These are phyloP conservation scores for Grosmannia clavigera DNA, from an alignment of 2,329 filamentous ascomycete species.

Conservation along the genomic window DNA sequence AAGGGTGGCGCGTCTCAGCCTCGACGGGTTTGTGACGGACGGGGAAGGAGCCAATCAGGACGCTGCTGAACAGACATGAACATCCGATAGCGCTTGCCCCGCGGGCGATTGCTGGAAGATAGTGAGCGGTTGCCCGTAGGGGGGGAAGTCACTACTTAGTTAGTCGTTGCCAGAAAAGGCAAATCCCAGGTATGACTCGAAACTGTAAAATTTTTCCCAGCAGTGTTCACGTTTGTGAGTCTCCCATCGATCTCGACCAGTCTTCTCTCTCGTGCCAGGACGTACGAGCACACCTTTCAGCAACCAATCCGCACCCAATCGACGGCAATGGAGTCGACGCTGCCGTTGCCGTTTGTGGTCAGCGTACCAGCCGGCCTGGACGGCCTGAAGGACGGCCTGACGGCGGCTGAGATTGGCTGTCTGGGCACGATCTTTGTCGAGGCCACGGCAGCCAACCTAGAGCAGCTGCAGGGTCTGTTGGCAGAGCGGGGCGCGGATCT, in stretches of 20 bases:
- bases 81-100: constrained; percentile 1
- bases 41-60: background rate
- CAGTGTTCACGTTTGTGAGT: background rate
- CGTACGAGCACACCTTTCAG: background rate
- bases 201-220: background rate
- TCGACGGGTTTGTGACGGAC: background rate
- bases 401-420: constrained; percentile 42
- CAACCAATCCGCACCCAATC: background rate
- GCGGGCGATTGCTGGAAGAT: background rate
- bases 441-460: constrained; percentile 27
- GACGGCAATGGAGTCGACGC: constrained; percentile 47
- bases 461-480: constrained; percentile 34
- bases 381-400: constrained; percentile 35
- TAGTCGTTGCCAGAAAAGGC: constrained; percentile 1
- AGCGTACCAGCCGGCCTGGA: constrained; percentile 35
- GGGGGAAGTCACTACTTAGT: background rate
- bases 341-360: constrained; percentile 52
- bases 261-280: background rate
- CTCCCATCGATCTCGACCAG: background rate
- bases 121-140: background rate
- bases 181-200: constrained; percentile 2
- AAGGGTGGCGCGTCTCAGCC: background rate
- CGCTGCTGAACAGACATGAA: background rate
- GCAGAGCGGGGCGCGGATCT: constrained; percentile 37
- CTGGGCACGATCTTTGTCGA: constrained; percentile 48